Evolutionary conservation across 164 flowering plant species (phyloP).

Genomic region (Malania oleifera): DNA sequence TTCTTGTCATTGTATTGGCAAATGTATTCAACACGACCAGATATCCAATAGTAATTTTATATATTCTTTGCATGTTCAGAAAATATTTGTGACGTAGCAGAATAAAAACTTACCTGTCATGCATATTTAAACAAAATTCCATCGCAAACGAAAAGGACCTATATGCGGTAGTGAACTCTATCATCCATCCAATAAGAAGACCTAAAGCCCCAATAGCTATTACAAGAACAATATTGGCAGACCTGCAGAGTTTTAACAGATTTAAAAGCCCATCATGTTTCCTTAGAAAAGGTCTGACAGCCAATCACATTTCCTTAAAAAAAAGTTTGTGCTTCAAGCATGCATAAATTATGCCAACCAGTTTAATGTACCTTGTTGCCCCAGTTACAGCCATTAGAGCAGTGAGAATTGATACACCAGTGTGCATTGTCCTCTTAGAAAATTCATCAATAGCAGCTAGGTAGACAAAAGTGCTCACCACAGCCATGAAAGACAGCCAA

Average conservation of each 20-base stretch:
- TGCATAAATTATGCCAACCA: not conserved
- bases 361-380: constrained; percentile 62
- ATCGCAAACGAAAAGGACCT: constrained; percentile 37
- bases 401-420: constrained; percentile 73
- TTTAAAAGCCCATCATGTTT: constrained; percentile 4
- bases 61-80: too few relatives aligned
- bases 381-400: constrained; percentile 79
- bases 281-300: not conserved
- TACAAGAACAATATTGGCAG: constrained; percentile 65
- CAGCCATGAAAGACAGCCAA: constrained; percentile 81
- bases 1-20: too few relatives aligned
- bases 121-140: constrained; percentile 27
- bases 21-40: too few relatives aligned
- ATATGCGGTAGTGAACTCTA: constrained; percentile 49
- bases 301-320: not conserved
- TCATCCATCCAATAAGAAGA: constrained; percentile 67
- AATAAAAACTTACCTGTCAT: constrained; percentile 35
- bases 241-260: constrained; percentile 37
- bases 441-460: constrained; percentile 47
- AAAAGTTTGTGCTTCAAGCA: constrained; percentile 3
- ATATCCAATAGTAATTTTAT: too few relatives aligned
- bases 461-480: constrained; percentile 69
- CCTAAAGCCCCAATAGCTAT: constrained; percentile 62
- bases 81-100: too few relatives aligned
- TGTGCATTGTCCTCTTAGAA: constrained; percentile 64